Evolutionary conservation across 176 grass and related monocot genomes (phyloP).

Genomic region (Puya raimondii): DNA sequence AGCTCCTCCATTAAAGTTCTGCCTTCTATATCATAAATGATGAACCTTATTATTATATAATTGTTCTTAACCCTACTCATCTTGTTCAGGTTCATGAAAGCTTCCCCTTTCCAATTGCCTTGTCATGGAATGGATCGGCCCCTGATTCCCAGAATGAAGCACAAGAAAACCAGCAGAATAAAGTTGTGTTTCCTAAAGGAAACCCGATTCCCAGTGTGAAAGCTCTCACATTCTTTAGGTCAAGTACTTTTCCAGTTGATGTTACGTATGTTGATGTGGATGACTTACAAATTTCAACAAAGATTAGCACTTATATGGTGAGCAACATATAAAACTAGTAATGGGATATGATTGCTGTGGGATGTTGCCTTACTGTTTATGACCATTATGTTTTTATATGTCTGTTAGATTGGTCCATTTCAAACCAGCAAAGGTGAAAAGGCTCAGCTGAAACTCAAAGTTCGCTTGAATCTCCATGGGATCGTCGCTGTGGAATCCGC

Average conservation of each 20-base stretch:
- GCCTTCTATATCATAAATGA: conserved; percentile 4
- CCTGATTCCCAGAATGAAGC: conserved; percentile 39
- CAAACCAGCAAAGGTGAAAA: conserved; percentile 51
- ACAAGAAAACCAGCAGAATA: conserved; percentile 35
- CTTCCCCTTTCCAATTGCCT: conserved; percentile 70
- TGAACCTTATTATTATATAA: neutral
- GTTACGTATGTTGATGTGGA: conserved; percentile 39
- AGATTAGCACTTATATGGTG: conserved; percentile 85
- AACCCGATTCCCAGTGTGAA: conserved; percentile 65
- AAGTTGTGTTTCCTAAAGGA: conserved; percentile 72
- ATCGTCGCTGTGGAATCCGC: conserved; percentile 54
- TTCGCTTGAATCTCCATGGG: conserved; percentile 71
- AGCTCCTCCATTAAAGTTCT: neutral
- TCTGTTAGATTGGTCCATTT: conserved; percentile 71
- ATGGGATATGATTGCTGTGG: neutral
- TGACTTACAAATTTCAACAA: conserved; percentile 37
- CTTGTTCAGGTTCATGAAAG: conserved; percentile 63
- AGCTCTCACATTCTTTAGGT: conserved; percentile 62
- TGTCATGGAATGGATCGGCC: conserved; percentile 52
- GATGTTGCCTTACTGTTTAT: neutral
- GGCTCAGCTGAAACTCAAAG: conserved; percentile 68
- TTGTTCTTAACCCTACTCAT: conserved; percentile 8
- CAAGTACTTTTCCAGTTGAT: conserved; percentile 64
- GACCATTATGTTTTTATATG: neutral
- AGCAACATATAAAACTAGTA: neutral